Evolutionary conservation across 2,329 filamentous ascomycete genomes (phyloP).

Genomic region (Fusarium sp.): DNA sequence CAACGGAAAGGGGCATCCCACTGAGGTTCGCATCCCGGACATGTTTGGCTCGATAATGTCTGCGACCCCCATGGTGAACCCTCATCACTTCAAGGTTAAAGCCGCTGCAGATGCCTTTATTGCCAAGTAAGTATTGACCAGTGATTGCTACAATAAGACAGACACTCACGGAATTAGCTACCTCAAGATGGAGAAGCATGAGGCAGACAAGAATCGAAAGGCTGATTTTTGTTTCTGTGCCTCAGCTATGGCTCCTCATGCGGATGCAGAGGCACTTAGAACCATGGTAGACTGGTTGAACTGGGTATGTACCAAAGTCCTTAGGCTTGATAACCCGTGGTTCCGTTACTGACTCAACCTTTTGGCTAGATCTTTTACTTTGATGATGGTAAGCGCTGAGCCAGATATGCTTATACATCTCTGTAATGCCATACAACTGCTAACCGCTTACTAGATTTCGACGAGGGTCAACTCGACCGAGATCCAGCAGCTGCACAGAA

Average conservation of each 20-base stretch:
- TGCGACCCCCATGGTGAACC: background rate
- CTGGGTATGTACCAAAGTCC: background rate
- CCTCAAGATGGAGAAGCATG: background rate
- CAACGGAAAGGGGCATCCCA: background rate
- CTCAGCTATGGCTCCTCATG: background rate
- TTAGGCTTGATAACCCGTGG: too few relatives aligned
- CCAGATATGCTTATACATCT: too few relatives aligned
- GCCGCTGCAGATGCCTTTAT: background rate
- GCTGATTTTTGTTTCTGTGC: background rate
- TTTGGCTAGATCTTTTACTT: background rate
- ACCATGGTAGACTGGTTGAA: background rate
- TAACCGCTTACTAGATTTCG: too few relatives aligned
- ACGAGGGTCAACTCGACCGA: background rate
- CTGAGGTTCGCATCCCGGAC: background rate
- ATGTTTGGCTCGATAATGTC: background rate
- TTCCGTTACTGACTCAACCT: too few relatives aligned
- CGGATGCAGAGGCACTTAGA: background rate
- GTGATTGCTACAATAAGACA: rapidly evolving
- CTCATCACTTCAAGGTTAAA: background rate
- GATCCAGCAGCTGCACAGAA: background rate
- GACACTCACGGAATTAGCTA: background rate
- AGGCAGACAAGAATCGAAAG: background rate
- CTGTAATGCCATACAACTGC: too few relatives aligned
- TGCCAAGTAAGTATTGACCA: background rate
- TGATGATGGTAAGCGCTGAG: too few relatives aligned